These are phyloP conservation scores for Curvularia lunata DNA, from an alignment of 2,329 filamentous ascomycete species.

Conservation along the genomic window DNA sequence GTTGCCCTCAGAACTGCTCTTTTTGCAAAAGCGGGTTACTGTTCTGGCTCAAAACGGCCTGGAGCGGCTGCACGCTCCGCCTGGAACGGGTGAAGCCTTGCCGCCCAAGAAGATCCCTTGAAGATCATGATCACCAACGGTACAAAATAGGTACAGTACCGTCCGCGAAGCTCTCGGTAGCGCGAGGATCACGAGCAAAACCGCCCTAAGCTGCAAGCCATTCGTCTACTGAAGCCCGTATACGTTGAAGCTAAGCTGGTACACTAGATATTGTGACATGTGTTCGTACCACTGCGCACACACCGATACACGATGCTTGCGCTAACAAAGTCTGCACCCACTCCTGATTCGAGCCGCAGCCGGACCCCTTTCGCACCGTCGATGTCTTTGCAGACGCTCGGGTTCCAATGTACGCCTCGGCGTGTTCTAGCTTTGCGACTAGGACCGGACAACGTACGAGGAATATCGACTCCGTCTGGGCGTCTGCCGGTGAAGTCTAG, in stretches of 20 bases:
- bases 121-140: constrained; percentile 9
- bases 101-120: constrained; percentile 1
- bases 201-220: not conserved
- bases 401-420: not conserved
- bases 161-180: not conserved
- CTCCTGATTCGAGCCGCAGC: not conserved
- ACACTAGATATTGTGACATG: not conserved
- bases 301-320: not conserved
- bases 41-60: not conserved
- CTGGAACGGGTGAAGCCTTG: constrained; percentile 1
- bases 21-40: not conserved
- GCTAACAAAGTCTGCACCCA: not conserved
- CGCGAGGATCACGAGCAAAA: not conserved
- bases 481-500: not conserved
- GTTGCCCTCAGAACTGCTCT: not conserved
- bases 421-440: not conserved
- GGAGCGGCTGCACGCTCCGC: constrained; percentile 6
- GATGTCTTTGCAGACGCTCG: not conserved
- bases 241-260: not conserved
- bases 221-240: not conserved
- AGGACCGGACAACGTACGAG: not conserved
- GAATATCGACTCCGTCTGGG: not conserved
- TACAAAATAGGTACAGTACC: not conserved
- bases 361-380: not conserved
- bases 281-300: not conserved